Percentiles rank a stretch among this genome's conserved stretches.
Conservation (phyloP, 2,329 filamentous ascomycete genomes). For the Fulvia fulva region DNA sequence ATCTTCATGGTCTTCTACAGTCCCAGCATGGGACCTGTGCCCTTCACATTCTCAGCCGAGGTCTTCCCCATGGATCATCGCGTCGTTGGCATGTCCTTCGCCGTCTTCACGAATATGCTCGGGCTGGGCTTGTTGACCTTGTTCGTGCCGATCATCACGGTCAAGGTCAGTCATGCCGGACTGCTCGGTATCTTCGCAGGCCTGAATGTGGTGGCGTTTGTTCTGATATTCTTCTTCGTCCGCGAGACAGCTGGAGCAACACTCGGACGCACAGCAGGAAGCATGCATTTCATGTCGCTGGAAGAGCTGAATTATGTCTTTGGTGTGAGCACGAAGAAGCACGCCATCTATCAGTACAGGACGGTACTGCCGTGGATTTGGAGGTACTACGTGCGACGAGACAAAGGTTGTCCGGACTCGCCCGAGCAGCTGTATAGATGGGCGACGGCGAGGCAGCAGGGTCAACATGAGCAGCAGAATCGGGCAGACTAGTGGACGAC, state of each 20-base stretch:
- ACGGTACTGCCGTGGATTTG: slow-evolving; percentile 14
- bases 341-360: slow-evolving; percentile 10
- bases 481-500: no score
- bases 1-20: slow-evolving; percentile 43
- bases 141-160: slow-evolving; percentile 24
- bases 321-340: slow-evolving; percentile 16
- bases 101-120: slow-evolving; percentile 47
- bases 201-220: slow-evolving; percentile 29
- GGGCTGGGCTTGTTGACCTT: slow-evolving; percentile 29
- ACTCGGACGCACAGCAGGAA: slow-evolving; percentile 17
- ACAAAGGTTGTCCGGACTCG: not conserved
- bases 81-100: slow-evolving; percentile 63
- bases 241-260: slow-evolving; percentile 29
- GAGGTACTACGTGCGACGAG: slow-evolving; percentile 3
- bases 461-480: no score
- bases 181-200: slow-evolving; percentile 30
- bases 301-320: slow-evolving; percentile 34
- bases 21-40: slow-evolving; percentile 49
- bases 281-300: slow-evolving; percentile 23
- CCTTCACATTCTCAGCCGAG: slow-evolving; percentile 65
- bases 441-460: not conserved
- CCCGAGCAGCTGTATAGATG: slow-evolving; percentile 6
- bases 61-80: slow-evolving; percentile 67
- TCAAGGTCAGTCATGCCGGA: slow-evolving; percentile 19
- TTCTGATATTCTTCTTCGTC: slow-evolving; percentile 32